Conservation (phyloP, 2,329 filamentous ascomycete species). For the Colletotrichum karsti region DNA sequence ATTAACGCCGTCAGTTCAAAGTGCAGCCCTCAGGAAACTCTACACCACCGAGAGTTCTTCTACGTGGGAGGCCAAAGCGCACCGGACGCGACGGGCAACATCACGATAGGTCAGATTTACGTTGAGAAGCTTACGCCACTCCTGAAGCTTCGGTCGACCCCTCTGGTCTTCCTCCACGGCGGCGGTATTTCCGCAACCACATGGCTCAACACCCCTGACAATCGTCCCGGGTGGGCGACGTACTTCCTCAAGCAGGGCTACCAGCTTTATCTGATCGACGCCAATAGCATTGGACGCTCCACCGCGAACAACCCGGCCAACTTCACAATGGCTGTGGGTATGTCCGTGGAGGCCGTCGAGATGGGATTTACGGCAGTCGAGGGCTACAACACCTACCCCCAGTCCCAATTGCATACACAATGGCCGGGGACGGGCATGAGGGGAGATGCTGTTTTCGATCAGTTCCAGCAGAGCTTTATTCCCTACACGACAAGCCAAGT, state of each 20-base stretch:
- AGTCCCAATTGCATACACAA: conserved; percentile 41
- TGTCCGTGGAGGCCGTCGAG: conserved; percentile 35
- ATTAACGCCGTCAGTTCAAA: conserved; percentile 17
- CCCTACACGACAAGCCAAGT: conserved; percentile 38
- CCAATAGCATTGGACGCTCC: conserved; percentile 43
- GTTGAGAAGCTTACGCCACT: conserved; percentile 41
- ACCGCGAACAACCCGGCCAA: conserved; percentile 36
- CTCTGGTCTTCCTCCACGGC: conserved; percentile 42
- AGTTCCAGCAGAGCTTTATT: conserved; percentile 53
- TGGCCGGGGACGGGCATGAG: conserved; percentile 40
- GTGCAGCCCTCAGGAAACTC: conserved; percentile 16
- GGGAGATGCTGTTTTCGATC: conserved; percentile 56
- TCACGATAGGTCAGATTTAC: conserved; percentile 38
- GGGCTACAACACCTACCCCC: conserved; percentile 38
- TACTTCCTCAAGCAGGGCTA: conserved; percentile 50
- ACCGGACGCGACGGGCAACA: conserved; percentile 32
- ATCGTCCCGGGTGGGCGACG: conserved; percentile 48
- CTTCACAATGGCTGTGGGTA: conserved; percentile 35
- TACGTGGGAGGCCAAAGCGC: conserved; percentile 39
- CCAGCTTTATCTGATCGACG: conserved; percentile 49
- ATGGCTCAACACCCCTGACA: conserved; percentile 50
- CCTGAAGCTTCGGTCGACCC: conserved; percentile 32
- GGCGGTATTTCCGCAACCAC: conserved; percentile 39
- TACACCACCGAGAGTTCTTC: conserved; percentile 35
- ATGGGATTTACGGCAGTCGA: conserved; percentile 36